phyloP scores from a whole-genome alignment of 176 grass and related monocot species.

The Carex pumila region DNA sequence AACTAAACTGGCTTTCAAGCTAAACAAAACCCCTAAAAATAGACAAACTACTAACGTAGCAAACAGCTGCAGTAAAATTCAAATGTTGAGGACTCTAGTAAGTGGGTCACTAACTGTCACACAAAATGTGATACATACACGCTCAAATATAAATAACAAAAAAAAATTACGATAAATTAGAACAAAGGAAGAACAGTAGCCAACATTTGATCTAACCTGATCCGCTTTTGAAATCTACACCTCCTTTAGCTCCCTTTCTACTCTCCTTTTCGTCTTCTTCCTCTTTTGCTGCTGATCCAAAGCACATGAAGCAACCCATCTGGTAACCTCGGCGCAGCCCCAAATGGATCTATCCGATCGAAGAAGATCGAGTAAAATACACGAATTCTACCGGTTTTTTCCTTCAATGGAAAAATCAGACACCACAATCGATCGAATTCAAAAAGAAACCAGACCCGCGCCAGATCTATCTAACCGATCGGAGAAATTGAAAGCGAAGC shows the following conservation, averaged over 20 bases:
- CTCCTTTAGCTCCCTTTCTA: slow-evolving; percentile 35
- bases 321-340: not conserved
- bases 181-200: not conserved
- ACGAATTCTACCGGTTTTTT: not conserved
- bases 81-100: not conserved
- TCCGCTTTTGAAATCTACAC: slow-evolving; percentile 31
- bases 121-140: not conserved
- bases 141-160: not conserved
- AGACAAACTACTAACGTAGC: not conserved
- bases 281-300: slow-evolving; percentile 43
- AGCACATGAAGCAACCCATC: slow-evolving; percentile 91
- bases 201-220: slow-evolving; percentile 47
- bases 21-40: slow-evolving; percentile 7
- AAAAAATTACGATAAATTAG: slow-evolving; percentile 25
- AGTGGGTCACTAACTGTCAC: not conserved
- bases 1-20: not conserved
- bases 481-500: not conserved
- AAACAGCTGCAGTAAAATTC: not conserved
- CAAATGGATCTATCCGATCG: slow-evolving; percentile 18
- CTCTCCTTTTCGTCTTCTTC: slow-evolving; percentile 31
- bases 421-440: slow-evolving; percentile 27
- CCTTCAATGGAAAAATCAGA: not conserved
- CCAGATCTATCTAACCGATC: slow-evolving; percentile 1
- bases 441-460: not conserved
- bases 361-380: not conserved